Base-by-base conservation (phyloP, 805 yeast species). In the Lipomyces yamanashiensis region DNA sequence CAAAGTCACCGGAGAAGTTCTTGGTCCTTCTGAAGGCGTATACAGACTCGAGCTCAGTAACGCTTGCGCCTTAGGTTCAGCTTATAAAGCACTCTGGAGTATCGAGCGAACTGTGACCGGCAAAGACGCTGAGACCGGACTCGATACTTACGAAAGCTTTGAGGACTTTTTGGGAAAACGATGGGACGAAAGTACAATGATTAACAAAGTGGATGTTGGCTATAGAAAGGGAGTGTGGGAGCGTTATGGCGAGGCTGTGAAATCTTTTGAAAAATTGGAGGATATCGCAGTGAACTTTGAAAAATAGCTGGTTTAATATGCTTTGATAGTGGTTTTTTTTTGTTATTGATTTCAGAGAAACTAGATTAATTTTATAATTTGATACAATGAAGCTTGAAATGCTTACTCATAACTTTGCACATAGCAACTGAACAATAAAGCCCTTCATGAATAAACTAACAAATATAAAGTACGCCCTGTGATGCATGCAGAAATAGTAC, bases 61-160 rank as follows among this genome's bases (percentile, higher is more conserved):
- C 76, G 95, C 97, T 0, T 92, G 97, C 80, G 97, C 97, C 0
- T 75, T 90, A 41, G 97, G 97, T 33, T 96, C 97, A 3, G 93
- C 96, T 48, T 89, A 82, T 76, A 88, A 89, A 73, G 93, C 96
- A 0, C 79, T 87, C 54, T 91, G 73, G 73, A 62, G 67, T 15
- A 44, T 64, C 12, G 36, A 40, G 54, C 53, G 67, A 2, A 59
- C 44, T 28, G 48, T 41, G 7, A 37, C 36, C 7, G 52, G 43
- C 17, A 49, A 23, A 9, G 49, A 49, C 33, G 50, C 33, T 3
- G 43, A 6, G 36, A 40, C 48, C 10, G 41, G 17, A 10, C 52
- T n/a, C 15, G 67, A 59, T 7, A 43, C 21, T 13, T 84, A 74
- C 67, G 82, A 85, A 7, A 83, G 54, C 10, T 79, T 72, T 70